Conservation (phyloP, 345 rosid genomes). For the Heritiera littoralis region DNA sequence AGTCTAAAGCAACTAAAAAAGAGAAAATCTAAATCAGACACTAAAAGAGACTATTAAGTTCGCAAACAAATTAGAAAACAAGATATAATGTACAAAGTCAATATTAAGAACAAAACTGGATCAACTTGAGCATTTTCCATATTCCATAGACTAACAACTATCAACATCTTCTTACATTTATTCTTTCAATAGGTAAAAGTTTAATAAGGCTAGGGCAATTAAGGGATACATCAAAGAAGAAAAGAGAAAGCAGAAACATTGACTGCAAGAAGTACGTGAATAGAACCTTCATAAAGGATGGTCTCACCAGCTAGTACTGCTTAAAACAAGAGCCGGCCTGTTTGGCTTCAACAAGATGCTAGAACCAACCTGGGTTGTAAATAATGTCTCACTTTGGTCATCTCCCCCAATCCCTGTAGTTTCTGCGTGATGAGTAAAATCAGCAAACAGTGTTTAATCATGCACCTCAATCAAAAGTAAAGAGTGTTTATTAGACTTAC, state of each 20-base stretch:
- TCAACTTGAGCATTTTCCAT: slow-evolving; percentile 5
- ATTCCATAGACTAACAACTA: neutral
- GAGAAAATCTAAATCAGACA: slow-evolving; percentile 5
- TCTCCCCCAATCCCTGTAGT: slow-evolving; percentile 33
- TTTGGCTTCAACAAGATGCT: slow-evolving; percentile 54
- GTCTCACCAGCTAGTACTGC: slow-evolving; percentile 97
- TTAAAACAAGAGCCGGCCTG: slow-evolving; percentile 91
- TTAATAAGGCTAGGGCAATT: neutral
- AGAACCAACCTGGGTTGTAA: slow-evolving; percentile 47
- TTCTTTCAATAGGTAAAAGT: neutral
- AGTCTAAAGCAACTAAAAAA: neutral
- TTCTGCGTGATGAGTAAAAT: slow-evolving; percentile 24
- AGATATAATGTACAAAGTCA: neutral
- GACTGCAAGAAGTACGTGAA: neutral
- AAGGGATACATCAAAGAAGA: slow-evolving; percentile 4
- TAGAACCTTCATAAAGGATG: neutral
- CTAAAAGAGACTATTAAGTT: neutral
- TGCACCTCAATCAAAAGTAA: slow-evolving; percentile 17
- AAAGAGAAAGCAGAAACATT: neutral
- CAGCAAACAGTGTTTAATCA: slow-evolving; percentile 4
- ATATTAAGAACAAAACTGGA: neutral
- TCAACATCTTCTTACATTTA: neutral
- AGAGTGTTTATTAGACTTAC: slow-evolving; percentile 41
- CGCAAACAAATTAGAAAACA: slow-evolving; percentile 13
- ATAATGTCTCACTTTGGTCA: slow-evolving; percentile 52